A percentile compares a stretch with the other conserved stretches of the same genome.
Evolutionary conservation across 2,329 filamentous ascomycete species (phyloP).

Genomic region (Venturia effusa): DNA sequence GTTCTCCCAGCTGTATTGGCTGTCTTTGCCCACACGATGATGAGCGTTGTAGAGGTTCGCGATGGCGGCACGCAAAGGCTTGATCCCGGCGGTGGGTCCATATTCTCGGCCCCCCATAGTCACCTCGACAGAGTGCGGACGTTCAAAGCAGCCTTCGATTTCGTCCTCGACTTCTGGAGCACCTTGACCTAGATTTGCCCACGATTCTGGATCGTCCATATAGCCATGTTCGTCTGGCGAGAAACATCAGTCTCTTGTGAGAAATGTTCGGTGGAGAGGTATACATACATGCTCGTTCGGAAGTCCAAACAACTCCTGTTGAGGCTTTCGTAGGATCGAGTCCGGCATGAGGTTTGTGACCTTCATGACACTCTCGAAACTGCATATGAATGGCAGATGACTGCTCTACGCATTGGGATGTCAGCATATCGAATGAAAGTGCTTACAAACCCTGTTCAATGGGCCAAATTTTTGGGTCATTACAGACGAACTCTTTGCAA

Average conservation of each 20-base stretch:
- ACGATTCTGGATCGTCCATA: constrained; percentile 65
- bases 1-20: constrained; percentile 94
- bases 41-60: constrained; percentile 88
- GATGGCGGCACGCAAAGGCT: constrained; percentile 77
- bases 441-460: not conserved
- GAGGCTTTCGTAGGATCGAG: constrained; percentile 80
- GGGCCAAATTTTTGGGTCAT: not conserved
- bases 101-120: constrained; percentile 76
- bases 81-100: constrained; percentile 85
- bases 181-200: constrained; percentile 92
- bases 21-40: constrained; percentile 76
- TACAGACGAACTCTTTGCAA: not conserved
- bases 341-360: constrained; percentile 71
- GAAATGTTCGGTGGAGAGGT: not conserved
- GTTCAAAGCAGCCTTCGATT: constrained; percentile 77
- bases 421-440: not conserved
- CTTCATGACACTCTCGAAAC: constrained; percentile 82
- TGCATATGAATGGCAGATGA: constrained; percentile 78
- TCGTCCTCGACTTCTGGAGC: constrained; percentile 91
- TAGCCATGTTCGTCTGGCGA: constrained; percentile 66
- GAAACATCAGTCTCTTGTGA: not conserved
- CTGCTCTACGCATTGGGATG: constrained; percentile 44
- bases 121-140: constrained; percentile 69
- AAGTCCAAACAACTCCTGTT: constrained; percentile 91
- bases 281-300: constrained; percentile 52